Conservation (phyloP, 371 early-diverging fungal species). For the Phascolomyces articulosus region DNA sequence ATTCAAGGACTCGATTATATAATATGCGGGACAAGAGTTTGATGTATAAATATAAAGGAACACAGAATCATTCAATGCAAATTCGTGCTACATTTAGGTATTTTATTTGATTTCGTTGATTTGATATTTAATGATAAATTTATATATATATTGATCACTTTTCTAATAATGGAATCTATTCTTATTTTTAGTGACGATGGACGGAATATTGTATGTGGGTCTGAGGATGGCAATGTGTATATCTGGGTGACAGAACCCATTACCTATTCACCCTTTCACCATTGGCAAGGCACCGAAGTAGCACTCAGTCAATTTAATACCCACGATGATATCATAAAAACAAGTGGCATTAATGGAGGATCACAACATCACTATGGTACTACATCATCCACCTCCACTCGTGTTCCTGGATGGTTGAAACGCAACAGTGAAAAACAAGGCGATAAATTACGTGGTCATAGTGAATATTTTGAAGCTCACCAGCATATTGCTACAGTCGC, state of each 20-base stretch:
- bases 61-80: constrained; percentile 67
- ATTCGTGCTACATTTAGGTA: constrained; percentile 74
- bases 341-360: background rate
- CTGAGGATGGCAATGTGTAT: constrained; percentile 78
- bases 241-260: constrained; percentile 71
- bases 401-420: constrained; percentile 15
- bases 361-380: constrained; percentile 9
- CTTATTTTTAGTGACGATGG: constrained; percentile 62
- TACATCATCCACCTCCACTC: background rate
- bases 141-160: no score
- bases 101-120: background rate
- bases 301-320: constrained; percentile 13
- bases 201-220: constrained; percentile 78
- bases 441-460: constrained; percentile 34
- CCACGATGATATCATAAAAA: background rate
- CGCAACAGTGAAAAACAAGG: constrained; percentile 26
- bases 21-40: constrained; percentile 77
- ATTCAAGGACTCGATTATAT: constrained; percentile 80
- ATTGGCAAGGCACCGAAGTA: constrained; percentile 28
- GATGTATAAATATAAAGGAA: constrained; percentile 78
- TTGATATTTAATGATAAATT: background rate
- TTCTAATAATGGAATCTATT: no score
- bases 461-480: constrained; percentile 55
- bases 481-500: constrained; percentile 57
- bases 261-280: constrained; percentile 38